Base-by-base conservation (phyloP, 1,284 basidiomycete genomes). In the Ganoderma resinaceum region DNA sequence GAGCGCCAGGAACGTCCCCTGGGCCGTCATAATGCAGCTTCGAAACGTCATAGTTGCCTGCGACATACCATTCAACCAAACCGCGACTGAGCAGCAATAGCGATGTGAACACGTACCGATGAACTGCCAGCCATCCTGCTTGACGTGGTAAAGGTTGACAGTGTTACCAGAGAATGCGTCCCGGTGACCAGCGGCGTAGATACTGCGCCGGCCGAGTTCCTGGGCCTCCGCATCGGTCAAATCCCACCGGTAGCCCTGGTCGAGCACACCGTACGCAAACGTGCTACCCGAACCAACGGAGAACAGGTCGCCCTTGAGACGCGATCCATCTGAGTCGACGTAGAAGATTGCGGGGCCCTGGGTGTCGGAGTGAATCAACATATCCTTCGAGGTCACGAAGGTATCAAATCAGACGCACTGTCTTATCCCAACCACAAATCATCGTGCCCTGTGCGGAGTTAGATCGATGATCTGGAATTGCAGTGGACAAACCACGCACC, bases 361-460 rank as follows among this genome's bases (percentile, higher is more conserved):
- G 31, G 55, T 11, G 35, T 8, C 7, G 29, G 6, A 20, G 2
- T 35, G 6, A 42, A 23, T 31, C 29, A 46, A 20, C 8, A 20
- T 23, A 18, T 46, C 18, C 4, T 46, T 7, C 16, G 9, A 14
- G 8, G 9, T 38, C 14, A 6, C 16, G 26, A 23, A n/a, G 16
- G 1, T 6, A 14, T 3, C 2, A 43, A 6, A n/a, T 20, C 8
- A 14, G 11, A 82, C 91, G 75, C 72, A 94, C 94, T 12, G 97
- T 98, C 87, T 99, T 99, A 84, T 99, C 98, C 97, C 97, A 99
- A 35, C 98, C 98, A 77, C 97, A 99, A 73, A 99, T 98, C 98
- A 99, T 99, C 2, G 98, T 99, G 67, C 98, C 98, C 95, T 96
- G 42, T 23, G 46, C 18, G 59, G 3, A 18, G 38, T 62, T 49